phyloP scores from a whole-genome alignment of 306 rosid species.

The Citrullus mucosospermus region DNA sequence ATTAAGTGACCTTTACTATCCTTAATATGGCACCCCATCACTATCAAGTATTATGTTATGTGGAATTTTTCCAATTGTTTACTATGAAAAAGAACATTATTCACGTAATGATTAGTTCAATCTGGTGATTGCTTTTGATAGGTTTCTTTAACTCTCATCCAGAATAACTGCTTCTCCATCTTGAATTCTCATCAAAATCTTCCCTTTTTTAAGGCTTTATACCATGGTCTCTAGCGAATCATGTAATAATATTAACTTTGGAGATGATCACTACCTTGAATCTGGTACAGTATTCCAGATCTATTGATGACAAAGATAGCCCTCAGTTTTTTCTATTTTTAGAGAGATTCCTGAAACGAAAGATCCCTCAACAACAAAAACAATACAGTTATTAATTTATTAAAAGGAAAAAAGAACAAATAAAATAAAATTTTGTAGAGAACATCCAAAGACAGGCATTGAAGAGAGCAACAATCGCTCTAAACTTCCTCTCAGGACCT shows the following conservation, averaged over 20 bases:
- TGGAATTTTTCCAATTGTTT: slow-evolving; percentile 1
- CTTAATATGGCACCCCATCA: background rate
- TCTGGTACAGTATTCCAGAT: background rate
- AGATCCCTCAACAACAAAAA: background rate
- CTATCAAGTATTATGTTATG: background rate
- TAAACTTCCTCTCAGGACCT: background rate
- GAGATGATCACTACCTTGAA: background rate
- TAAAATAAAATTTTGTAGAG: background rate
- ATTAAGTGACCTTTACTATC: slow-evolving; percentile 12
- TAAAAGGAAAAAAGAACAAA: background rate
- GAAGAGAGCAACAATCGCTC: background rate
- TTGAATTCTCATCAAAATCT: background rate
- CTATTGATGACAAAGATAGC: background rate
- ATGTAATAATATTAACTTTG: background rate
- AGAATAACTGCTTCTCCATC: background rate
- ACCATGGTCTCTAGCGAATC: background rate
- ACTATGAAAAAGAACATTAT: background rate
- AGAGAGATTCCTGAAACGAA: background rate
- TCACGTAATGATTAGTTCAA: background rate
- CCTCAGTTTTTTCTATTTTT: background rate
- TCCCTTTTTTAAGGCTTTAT: background rate
- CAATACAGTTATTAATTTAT: background rate
- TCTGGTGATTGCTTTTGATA: background rate
- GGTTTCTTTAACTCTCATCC: background rate
- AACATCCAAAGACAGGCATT: background rate